phyloP scores from a whole-genome alignment of 2,329 filamentous ascomycete species.

The Helminthosporium solani region DNA sequence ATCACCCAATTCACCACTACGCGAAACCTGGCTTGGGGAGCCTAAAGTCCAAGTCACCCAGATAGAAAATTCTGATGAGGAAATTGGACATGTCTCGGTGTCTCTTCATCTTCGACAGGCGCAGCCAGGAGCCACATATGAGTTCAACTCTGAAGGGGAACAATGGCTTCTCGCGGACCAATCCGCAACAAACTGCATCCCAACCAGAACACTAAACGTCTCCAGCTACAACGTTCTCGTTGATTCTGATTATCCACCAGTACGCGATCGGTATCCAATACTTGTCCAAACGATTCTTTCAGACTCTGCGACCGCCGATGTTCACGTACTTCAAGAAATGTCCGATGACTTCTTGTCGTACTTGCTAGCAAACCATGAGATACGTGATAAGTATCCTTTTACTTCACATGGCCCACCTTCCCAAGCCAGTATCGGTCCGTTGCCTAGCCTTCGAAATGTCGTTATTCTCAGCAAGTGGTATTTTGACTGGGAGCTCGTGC shows the following conservation, averaged over 20 bases:
- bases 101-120: slow-evolving; percentile 12
- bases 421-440: slow-evolving; percentile 54
- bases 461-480: slow-evolving; percentile 59
- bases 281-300: slow-evolving; percentile 40
- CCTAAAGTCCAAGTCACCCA: background rate
- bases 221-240: slow-evolving; percentile 50
- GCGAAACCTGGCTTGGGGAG: slow-evolving; percentile 16
- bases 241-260: slow-evolving; percentile 41
- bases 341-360: slow-evolving; percentile 63
- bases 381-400: slow-evolving; percentile 56
- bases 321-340: slow-evolving; percentile 60
- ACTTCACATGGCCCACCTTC: slow-evolving; percentile 59
- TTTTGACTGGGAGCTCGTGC: slow-evolving; percentile 59
- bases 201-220: slow-evolving; percentile 26
- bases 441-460: slow-evolving; percentile 62
- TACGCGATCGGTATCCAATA: slow-evolving; percentile 40
- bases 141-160: slow-evolving; percentile 23
- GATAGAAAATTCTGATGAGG: slow-evolving; percentile 4
- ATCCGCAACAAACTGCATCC: background rate
- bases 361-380: slow-evolving; percentile 50
- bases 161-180: slow-evolving; percentile 23
- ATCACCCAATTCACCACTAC: background rate
- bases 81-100: background rate
- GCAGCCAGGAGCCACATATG: slow-evolving; percentile 32
- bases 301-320: slow-evolving; percentile 35